phyloP scores from a whole-genome alignment of 2,329 filamentous ascomycete species.

The Botryotinia globosa region DNA sequence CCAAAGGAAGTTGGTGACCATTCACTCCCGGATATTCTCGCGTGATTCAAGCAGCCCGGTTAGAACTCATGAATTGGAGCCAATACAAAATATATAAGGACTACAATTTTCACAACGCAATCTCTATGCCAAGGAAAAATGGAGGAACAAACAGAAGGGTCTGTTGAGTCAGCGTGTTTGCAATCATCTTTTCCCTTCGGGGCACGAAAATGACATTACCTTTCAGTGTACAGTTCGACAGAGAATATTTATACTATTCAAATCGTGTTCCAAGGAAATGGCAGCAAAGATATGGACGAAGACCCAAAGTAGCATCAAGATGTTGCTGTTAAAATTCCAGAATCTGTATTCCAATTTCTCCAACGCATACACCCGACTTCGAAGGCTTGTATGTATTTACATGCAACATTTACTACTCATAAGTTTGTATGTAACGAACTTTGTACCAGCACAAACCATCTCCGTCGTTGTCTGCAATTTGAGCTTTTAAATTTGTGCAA shows the following conservation, averaged over 20 bases:
- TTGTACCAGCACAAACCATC: neutral
- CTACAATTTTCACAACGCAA: neutral
- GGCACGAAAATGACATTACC: neutral
- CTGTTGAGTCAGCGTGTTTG: neutral
- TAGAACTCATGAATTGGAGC: neutral
- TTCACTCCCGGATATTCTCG: neutral
- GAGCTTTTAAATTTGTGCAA: neutral
- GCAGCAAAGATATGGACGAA: neutral
- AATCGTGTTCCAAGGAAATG: accelerated
- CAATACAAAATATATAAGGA: neutral
- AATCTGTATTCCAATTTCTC: accelerated
- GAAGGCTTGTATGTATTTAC: neutral
- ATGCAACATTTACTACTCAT: neutral
- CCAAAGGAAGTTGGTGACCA: neutral
- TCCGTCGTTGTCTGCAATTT: accelerated
- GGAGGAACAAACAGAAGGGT: neutral
- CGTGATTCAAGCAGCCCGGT: neutral
- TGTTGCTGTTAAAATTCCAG: neutral
- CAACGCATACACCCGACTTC: neutral
- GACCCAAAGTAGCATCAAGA: accelerated
- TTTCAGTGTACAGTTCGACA: neutral
- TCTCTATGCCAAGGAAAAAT: neutral
- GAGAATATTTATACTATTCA: accelerated
- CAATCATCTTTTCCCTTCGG: neutral
- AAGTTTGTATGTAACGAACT: neutral